These are phyloP conservation scores for Podosphaera leucotricha DNA, from an alignment of 2,329 filamentous ascomycete species.

Conservation along the genomic window DNA sequence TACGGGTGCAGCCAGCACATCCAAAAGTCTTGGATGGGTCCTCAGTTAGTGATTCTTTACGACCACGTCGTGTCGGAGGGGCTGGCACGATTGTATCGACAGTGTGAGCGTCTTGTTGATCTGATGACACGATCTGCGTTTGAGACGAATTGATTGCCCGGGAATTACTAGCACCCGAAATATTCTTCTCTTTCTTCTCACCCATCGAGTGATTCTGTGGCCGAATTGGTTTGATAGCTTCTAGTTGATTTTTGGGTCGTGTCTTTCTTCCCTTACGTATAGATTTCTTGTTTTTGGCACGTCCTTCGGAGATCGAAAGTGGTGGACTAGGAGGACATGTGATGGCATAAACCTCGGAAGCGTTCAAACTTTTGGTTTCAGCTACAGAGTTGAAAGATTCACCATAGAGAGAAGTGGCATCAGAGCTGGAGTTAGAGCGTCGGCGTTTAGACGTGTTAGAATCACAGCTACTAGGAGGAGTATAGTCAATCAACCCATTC, in stretches of 20 bases:
- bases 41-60: constrained; percentile 95
- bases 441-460: constrained; percentile 44
- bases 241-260: not conserved
- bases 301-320: constrained; percentile 25
- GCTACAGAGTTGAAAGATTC: constrained; percentile 56
- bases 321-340: constrained; percentile 39
- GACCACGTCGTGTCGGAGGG: constrained; percentile 70
- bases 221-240: constrained; percentile 13
- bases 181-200: not conserved
- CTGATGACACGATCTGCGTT: not conserved
- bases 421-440: constrained; percentile 43
- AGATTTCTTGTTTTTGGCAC: constrained; percentile 31
- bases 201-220: constrained; percentile 16
- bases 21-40: constrained; percentile 97
- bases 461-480: constrained; percentile 30
- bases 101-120: not conserved
- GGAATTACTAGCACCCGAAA: not conserved
- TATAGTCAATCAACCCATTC: constrained; percentile 48
- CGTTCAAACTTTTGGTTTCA: constrained; percentile 52
- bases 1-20: constrained; percentile 85
- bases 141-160: not conserved
- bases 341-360: constrained; percentile 35
- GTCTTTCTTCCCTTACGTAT: constrained; percentile 30
- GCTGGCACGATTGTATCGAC: constrained; percentile 18
- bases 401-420: constrained; percentile 43